Base-by-base conservation (phyloP, 352 stramenopile genomes). In the Phytophthora sp. region DNA sequence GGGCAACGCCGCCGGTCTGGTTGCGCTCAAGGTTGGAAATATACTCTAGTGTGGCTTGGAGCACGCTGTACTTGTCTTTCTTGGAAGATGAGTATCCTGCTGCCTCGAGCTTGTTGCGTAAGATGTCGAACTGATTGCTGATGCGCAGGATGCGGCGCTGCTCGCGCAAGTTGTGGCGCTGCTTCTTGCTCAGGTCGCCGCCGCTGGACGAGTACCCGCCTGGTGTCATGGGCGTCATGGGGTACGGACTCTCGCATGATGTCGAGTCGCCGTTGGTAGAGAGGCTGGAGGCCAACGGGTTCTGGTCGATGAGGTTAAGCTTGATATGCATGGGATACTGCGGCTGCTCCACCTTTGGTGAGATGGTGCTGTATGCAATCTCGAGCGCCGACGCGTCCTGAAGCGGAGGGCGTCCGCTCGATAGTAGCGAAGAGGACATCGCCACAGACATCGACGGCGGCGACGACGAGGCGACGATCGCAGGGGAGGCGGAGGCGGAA, bases 21-120 rank as follows among this genome's bases (percentile, higher is more conserved):
- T 90, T 88, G 51, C 72, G 75, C 60, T 94, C 86, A 26, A 94
- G 77, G 52, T 86, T 80, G 6, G 56, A 75, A 57, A 94, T 91
- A 74, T 94, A 94, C 63, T 92, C 86, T 52, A 94, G 81, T 49
- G 86, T 94, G 20, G 86, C 84, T 57, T 92, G 84, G 15, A 94
- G 74, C 46, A 94, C 85, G 46, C 80, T 91, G 69, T 91, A 91
- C 69, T 94, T 94, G 79, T 94, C 86, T 61, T 91, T 94, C 76
- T 93, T 94, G 47, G 79, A 86, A 5, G 79, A 88, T 33, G 77
- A 77, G 69, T 91, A 93, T 26, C 84, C 84, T 7, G 80, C 86
- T 6, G 44, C 71, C 51, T 94, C 86, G 20, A 94, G 82, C 57
- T 91, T 94, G 50, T 76, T 76, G 35, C 84, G 80, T 35, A 94